Evolutionary conservation across 169 alveolate species (phyloP), one percentile per base, ranked within the genome.

Genomic region (Plasmodium chabaudi): DNA sequence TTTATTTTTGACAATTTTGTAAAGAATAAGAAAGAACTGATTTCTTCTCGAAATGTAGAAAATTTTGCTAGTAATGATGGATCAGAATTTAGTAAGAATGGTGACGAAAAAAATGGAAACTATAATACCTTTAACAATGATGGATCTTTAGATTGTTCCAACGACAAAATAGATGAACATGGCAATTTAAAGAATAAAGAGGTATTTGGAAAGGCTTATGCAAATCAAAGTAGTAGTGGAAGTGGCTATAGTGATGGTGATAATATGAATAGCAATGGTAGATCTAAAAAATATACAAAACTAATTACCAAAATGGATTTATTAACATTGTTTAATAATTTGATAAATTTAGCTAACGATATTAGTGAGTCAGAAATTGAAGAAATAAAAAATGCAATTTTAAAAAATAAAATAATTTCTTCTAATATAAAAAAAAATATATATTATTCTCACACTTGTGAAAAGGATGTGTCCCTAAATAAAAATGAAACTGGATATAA

Each of bases 1-100:
- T 59, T 72, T 5, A 42, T 72, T 57, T 72, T 72, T 72, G 72
- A 72, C 15, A n/a, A n/a, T 7, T 72, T 72, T 63, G 72, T 72
- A 17, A 55, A 34, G 17, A 46, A 15, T 60, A 23, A 13, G 12
- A 17, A 5, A 59, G 27, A 19, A 59, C 0, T 15, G 12, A 9
- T 17, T 17, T 5, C 27, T 17, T 19, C 10, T 59, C 42, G 12
- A 59, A 59, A 17, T n/a, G 23, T 17, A 17, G 67, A 17, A 15
- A 19, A n/a, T 3, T 9, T 10, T 15, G 5, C 13, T 0, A 59
- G 12, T 5, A 23, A 59, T 59, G 67, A 49, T 49, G 57, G 5
- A 7, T 49, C 13, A 10, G 3, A 49, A 12, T 10, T 59, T n/a
- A 5, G 12, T 59, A 59, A 19, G 6, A 5, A 21, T 17, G 65